Base-by-base conservation (phyloP, 495 filamentous ascomycete genomes). In the Entonaema liquescens region DNA sequence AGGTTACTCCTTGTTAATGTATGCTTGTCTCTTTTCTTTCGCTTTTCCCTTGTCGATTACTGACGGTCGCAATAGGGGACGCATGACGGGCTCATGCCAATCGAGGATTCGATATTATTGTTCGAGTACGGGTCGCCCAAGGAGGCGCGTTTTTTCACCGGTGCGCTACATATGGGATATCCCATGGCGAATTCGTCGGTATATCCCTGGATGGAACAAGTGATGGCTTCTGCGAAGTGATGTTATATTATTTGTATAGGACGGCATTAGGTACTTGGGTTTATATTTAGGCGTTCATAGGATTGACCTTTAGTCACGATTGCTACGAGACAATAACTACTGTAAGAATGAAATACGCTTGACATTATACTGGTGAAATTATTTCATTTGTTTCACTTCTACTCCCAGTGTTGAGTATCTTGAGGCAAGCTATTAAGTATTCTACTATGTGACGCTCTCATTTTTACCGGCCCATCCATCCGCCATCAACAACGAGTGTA, bases 401-500 rank as follows among this genome's bases (percentile, higher is more conserved):
- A 15, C 1, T 13, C 12, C 35, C 12, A 38, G 13, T 15, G n/a
- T 15, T 15, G 5, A 21, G 11, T 23, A 11, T 47, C 19, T 47
- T 23, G 2, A 1, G 6, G 42, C 42, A 21, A 47, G 0, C 17
- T 9, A 47, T 9, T 12, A 47, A 9, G 8, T 9, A 19, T 47
- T 2, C 42, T 23, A 12, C 29, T 33, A 6, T 57, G 17, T 31
- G 11, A 21, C 0, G n/a, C 29, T 23, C 35, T 29, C 13, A 13
- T 21, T 19, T 6, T 13, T 82, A 97, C 83, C 93, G 83, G 7
- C 93, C 92, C 93, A 97, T 96, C 93, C 94, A 97, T 36, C 94
- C 94, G 26, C 94, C 94, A 82, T 97, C 94, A 49, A 97, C 92
- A 5, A 91, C 89, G 65, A 97, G 67, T 0, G 91, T 82, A 73